phyloP scores from a whole-genome alignment of 495 filamentous ascomycete species.

The Penicillium roqueforti region DNA sequence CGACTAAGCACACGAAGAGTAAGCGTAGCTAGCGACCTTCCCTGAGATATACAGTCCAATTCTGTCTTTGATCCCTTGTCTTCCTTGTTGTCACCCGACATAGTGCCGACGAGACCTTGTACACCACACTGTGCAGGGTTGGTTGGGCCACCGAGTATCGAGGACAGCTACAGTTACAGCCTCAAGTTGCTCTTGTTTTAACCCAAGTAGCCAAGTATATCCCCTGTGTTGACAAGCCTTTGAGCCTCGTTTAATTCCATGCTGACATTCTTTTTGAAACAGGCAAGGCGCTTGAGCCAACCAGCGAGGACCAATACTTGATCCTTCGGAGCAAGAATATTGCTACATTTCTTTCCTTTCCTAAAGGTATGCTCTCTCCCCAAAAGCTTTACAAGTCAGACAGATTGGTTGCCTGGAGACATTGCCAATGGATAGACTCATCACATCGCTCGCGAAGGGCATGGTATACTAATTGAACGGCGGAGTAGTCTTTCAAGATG shows the following conservation, averaged over 20 bases:
- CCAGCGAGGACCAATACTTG: not conserved
- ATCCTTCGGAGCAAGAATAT: not conserved
- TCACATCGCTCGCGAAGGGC: not conserved
- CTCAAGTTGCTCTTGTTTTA: not conserved
- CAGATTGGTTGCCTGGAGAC: not conserved
- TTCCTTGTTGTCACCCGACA: not conserved
- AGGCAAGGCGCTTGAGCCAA: not conserved
- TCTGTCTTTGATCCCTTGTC: not conserved
- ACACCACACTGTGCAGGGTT: not conserved
- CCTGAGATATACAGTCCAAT: not conserved
- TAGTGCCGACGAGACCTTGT: not conserved
- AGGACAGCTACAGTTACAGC: not conserved
- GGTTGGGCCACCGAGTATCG: not conserved
- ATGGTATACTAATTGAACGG: not conserved
- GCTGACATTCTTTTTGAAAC: not conserved
- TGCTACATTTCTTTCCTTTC: not conserved
- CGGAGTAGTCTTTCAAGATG: not conserved
- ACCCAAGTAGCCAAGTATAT: not conserved
- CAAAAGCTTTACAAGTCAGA: not conserved
- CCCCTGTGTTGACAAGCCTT: not conserved
- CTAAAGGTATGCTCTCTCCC: not conserved
- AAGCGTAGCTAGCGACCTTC: too few species aligned
- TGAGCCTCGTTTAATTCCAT: not conserved
- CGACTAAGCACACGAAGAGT: too few species aligned
- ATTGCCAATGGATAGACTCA: not conserved